These are phyloP conservation scores for Hydnomerulius pinastri DNA, from an alignment of 768 basidiomycete genomes.

Conservation along the genomic window DNA sequence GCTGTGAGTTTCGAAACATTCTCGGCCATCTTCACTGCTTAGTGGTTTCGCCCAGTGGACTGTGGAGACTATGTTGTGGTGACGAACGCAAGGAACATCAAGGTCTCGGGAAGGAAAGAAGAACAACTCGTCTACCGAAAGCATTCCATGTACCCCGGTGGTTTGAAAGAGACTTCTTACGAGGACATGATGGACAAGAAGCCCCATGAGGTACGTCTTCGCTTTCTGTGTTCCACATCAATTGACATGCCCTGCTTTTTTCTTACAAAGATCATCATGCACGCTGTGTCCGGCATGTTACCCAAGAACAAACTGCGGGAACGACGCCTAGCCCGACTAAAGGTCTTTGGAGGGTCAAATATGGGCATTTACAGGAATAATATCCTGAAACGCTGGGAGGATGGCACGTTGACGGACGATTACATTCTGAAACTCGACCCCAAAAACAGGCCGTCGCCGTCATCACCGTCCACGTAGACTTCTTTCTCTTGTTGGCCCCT, in stretches of 20 bases:
- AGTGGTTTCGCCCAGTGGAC: conserved; percentile 61
- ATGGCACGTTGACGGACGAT: conserved; percentile 62
- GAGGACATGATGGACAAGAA: conserved; percentile 79
- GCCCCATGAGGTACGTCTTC: conserved; percentile 78
- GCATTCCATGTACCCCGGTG: conserved; percentile 92
- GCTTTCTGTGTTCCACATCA: not conserved
- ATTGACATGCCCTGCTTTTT: not conserved
- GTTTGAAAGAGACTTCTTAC: conserved; percentile 89
- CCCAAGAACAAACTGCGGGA: conserved; percentile 97
- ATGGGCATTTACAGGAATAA: conserved; percentile 79
- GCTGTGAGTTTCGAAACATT: conserved; percentile 51
- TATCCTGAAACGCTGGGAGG: conserved; percentile 81
- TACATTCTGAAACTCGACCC: conserved; percentile 29
- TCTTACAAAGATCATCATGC: conserved; percentile 77
- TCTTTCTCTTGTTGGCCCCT: not conserved
- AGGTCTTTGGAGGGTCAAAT: conserved; percentile 81
- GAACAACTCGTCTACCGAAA: conserved; percentile 86
- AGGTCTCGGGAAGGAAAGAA: conserved; percentile 87
- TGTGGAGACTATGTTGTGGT: conserved; percentile 98
- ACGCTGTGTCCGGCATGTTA: conserved; percentile 97
- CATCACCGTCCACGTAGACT: conserved; percentile 12
- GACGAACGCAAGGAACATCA: conserved; percentile 81
- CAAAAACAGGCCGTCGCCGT: conserved; percentile 18
- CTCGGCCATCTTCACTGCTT: not conserved
- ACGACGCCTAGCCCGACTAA: conserved; percentile 81